A percentile compares a stretch with the other conserved stretches of the same genome.
Evolutionary conservation across 768 basidiomycete species (phyloP).

Genomic region (Calocybe gangraenosa): DNA sequence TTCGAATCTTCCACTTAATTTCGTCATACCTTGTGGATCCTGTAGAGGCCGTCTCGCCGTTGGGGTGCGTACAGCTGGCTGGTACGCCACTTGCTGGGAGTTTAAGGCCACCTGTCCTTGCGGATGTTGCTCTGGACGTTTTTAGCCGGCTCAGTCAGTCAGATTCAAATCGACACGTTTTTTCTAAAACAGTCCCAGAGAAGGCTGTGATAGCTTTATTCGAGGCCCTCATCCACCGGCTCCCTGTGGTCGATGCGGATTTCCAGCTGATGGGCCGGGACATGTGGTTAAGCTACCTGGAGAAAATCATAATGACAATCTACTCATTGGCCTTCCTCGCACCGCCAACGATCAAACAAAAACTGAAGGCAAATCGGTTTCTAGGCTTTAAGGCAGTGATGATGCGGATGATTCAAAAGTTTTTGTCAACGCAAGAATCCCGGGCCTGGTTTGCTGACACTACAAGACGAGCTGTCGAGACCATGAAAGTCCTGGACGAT

Average conservation of each 20-base stretch:
- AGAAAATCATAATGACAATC: slow-evolving; percentile 76
- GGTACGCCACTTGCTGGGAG: slow-evolving; percentile 38
- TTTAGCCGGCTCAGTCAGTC: slow-evolving; percentile 74
- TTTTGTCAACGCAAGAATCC: slow-evolving; percentile 49
- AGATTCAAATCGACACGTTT: slow-evolving; percentile 74
- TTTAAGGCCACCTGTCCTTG: slow-evolving; percentile 52
- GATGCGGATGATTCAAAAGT: slow-evolving; percentile 66
- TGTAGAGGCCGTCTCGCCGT: slow-evolving; percentile 59
- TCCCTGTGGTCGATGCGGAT: slow-evolving; percentile 79
- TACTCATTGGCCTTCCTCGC: slow-evolving; percentile 86
- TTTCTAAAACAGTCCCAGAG: slow-evolving; percentile 58
- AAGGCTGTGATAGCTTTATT: slow-evolving; percentile 59
- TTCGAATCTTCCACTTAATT: slow-evolving; percentile 59
- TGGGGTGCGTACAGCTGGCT: slow-evolving; percentile 49
- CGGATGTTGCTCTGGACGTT: slow-evolving; percentile 79
- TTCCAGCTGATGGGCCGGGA: slow-evolving; percentile 63
- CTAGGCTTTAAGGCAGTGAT: slow-evolving; percentile 70
- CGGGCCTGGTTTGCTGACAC: slow-evolving; percentile 51
- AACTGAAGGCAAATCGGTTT: slow-evolving; percentile 58
- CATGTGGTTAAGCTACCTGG: slow-evolving; percentile 72
- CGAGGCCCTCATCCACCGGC: slow-evolving; percentile 68
- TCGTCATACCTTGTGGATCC: slow-evolving; percentile 76
- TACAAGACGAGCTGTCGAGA: slow-evolving; percentile 67
- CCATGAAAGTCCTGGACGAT: slow-evolving; percentile 76
- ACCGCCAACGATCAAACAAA: slow-evolving; percentile 67